Percentiles rank a stretch among this genome's conserved stretches.
Evolutionary conservation across 73 alveolate genomes (phyloP).

Genomic region (Durusdinium trenchii): DNA sequence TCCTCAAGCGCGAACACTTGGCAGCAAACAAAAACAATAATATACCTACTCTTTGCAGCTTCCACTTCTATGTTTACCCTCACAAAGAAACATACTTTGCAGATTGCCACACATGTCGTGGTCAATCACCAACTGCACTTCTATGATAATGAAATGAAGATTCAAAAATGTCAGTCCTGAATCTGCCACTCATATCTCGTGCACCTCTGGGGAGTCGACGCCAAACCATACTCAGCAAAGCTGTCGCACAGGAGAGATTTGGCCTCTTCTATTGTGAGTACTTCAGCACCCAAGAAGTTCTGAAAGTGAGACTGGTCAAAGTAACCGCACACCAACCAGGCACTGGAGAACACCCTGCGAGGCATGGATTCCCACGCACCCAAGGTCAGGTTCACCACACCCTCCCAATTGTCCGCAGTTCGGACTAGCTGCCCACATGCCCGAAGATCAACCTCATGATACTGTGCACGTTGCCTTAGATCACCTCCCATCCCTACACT

Average conservation of each 20-base stretch:
- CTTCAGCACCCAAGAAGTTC: background rate
- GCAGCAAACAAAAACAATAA: background rate
- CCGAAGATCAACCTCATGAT: background rate
- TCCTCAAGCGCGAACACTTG: background rate
- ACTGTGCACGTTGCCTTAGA: background rate
- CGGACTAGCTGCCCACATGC: background rate
- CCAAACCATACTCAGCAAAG: background rate
- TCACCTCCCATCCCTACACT: background rate
- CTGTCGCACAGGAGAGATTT: background rate
- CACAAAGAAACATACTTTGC: background rate
- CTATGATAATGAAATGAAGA: background rate
- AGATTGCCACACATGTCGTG: background rate
- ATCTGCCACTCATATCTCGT: constrained; percentile 2
- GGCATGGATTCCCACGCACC: background rate
- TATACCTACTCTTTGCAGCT: background rate
- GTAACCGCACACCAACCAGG: constrained; percentile 41
- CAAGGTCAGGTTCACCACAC: background rate
- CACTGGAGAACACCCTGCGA: background rate
- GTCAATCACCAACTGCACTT: background rate
- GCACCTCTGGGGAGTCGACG: constrained; percentile 17
- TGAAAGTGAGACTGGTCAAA: background rate
- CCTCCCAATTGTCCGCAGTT: background rate
- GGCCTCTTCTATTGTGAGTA: background rate
- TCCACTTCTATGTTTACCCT: background rate
- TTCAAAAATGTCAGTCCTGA: background rate